Conservation (phyloP, 2,329 filamentous ascomycete species). For the Chaetomiaceae sp. region DNA sequence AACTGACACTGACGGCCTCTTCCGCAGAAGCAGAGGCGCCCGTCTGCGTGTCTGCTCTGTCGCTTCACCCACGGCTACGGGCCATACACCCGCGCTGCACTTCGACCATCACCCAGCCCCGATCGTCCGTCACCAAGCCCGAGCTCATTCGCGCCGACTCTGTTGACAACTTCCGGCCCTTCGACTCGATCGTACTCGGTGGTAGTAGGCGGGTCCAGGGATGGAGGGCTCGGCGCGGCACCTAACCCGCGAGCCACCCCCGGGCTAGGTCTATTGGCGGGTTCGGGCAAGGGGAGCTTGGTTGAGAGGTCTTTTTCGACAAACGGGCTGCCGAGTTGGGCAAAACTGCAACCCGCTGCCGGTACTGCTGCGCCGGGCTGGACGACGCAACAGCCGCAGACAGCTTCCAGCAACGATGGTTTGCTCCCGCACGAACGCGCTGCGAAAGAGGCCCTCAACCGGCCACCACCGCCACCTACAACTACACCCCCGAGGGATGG, state of each 20-base stretch:
- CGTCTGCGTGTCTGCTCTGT: slow-evolving; percentile 25
- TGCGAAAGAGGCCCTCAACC: slow-evolving; percentile 8
- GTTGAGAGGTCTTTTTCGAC: neutral
- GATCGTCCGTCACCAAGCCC: neutral
- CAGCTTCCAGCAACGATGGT: neutral
- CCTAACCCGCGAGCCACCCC: neutral
- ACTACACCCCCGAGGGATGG: no score
- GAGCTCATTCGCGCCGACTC: neutral
- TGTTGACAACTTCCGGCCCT: no score
- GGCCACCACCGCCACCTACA: neutral
- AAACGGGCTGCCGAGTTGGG: slow-evolving; percentile 4
- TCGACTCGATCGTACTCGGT: neutral
- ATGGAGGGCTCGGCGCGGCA: neutral
- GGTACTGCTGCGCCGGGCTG: no score
- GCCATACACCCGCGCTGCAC: slow-evolving; percentile 11
- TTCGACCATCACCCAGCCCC: neutral
- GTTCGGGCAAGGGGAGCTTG: neutral
- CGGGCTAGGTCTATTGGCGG: neutral
- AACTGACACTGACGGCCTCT: neutral
- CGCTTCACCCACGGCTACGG: slow-evolving; percentile 21
- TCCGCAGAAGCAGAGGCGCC: slow-evolving; percentile 24
- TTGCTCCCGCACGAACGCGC: slow-evolving; percentile 17
- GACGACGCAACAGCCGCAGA: neutral
- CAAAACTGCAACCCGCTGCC: no score
- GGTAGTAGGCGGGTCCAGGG: neutral